Conservation (phyloP, 805 yeast genomes). For the Candida sanyiensis region DNA sequence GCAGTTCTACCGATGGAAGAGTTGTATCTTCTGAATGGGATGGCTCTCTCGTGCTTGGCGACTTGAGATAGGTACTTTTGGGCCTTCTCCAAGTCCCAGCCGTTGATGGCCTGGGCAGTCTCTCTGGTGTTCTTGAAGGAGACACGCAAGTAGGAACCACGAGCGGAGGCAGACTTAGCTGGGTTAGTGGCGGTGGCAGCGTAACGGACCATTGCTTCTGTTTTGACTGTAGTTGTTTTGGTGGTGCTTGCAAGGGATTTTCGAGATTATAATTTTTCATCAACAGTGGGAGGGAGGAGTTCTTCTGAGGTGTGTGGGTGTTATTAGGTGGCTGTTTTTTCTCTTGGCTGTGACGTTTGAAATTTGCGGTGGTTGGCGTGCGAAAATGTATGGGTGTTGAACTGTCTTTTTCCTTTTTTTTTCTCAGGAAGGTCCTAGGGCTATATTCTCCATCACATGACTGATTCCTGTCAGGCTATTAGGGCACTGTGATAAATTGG, state of each 20-base stretch:
- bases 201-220: constrained; percentile 88
- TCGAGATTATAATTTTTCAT: constrained; percentile 5
- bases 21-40: constrained; percentile 98
- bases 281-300: neutral
- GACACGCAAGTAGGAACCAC: constrained; percentile 98
- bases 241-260: neutral
- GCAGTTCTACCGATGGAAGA: constrained; percentile 98
- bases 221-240: neutral
- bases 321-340: neutral
- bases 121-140: constrained; percentile 99
- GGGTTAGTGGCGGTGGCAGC: constrained; percentile 99
- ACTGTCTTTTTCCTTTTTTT: too few species aligned
- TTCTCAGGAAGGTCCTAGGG: too few species aligned
- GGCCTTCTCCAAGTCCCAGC: constrained; percentile 97
- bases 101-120: constrained; percentile 96
- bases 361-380: neutral
- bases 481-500: too few species aligned
- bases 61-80: constrained; percentile 94
- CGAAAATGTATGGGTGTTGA: neutral
- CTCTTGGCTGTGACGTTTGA: too few species aligned
- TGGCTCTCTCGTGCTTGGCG: constrained; percentile 97
- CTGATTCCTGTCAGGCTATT: too few species aligned
- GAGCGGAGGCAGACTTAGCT: constrained; percentile 98
- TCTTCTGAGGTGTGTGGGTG: constrained; percentile 3
- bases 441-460: too few species aligned